Conservation (phyloP, 805 yeast species). For the Kluyveromyces dobzhanskii region DNA sequence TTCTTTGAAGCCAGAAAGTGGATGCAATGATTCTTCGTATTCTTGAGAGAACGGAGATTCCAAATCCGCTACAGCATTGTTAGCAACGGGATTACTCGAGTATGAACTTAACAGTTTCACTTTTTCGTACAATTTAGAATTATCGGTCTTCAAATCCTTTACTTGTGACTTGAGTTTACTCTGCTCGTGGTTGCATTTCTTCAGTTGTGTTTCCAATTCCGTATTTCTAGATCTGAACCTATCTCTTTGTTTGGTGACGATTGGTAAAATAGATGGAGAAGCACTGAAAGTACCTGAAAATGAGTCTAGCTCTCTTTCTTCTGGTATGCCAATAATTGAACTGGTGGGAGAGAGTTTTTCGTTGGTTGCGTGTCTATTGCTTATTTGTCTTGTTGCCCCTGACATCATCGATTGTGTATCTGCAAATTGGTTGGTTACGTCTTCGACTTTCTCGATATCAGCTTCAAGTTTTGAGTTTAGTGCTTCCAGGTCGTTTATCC, state of each 20-base stretch:
- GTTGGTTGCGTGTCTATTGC: conserved; percentile 23
- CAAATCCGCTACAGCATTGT: conserved; percentile 32
- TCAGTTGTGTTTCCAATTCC: conserved; percentile 76
- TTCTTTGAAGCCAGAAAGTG: conserved; percentile 73
- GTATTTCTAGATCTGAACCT: conserved; percentile 76
- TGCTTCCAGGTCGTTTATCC: conserved; percentile 35
- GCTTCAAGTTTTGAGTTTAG: conserved; percentile 60
- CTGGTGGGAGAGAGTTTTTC: conserved; percentile 41
- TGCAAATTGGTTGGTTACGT: conserved; percentile 29
- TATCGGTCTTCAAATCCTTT: conserved; percentile 58
- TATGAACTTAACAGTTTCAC: conserved; percentile 57
- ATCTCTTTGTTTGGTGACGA: conserved; percentile 91
- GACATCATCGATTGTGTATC: conserved; percentile 63
- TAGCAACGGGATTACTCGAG: conserved; percentile 14
- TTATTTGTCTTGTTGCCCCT: conserved; percentile 37
- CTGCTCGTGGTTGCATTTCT: conserved; percentile 45
- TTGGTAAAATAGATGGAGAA: conserved; percentile 52
- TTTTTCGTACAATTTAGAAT: conserved; percentile 71
- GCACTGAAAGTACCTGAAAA: conserved; percentile 26
- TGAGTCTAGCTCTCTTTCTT: conserved; percentile 22
- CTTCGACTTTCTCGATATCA: conserved; percentile 58
- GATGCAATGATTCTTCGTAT: conserved; percentile 74
- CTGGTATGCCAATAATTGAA: conserved; percentile 41
- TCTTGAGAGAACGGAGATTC: conserved; percentile 54
- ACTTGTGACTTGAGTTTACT: conserved; percentile 59